Evolutionary conservation across 2,329 filamentous ascomycete genomes (phyloP), one percentile per base, ranked within the genome.

Genomic region (Talaromyces sp.): DNA sequence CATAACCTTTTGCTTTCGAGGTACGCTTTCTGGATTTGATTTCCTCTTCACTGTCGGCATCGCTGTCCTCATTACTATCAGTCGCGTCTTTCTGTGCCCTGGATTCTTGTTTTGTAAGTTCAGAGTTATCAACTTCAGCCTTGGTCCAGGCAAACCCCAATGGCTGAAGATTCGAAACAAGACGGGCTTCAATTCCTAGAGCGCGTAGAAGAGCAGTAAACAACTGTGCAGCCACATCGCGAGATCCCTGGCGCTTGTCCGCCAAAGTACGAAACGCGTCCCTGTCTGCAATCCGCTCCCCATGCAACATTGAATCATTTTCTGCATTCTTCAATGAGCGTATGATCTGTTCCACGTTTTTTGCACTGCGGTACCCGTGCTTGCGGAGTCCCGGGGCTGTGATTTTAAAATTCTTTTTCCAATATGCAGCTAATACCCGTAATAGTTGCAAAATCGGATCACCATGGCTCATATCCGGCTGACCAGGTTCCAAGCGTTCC

Each of bases 101-200:
- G n/a, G 13, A 44, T 54, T 64, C 4, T 55, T 56, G 57, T 55
- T 60, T 28, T 55, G 66, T 65, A 27, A 67, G 58, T 39, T 71
- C 73, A 9, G 80, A 69, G 13, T 85, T 84, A 5, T 89, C 91
- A 57, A 95, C 90, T 74, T 99, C 95, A 11, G 83, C 77, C 73
- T 93, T 96, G 63, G 86, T 96, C 88, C 92, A 98, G 1, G 92
- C 92, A 73, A 96, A 96, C 0, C 95, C 95, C 25, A 91, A 77
- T 0, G 92, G 89, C 71, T 98, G 95, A 47, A 99, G 72, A 70
- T 87, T 97, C 10, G 88, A 87, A 2, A 98, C 86, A 81, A 98
- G 84, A 32, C 93, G 84, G 11, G 91, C 86, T 69, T 97, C 92
- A 2, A 98, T 78, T 0, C 91, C 91, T 11, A 98, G 72, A 0